Conservation (phyloP, 805 yeast species). For the Saturnispora quitensis region DNA sequence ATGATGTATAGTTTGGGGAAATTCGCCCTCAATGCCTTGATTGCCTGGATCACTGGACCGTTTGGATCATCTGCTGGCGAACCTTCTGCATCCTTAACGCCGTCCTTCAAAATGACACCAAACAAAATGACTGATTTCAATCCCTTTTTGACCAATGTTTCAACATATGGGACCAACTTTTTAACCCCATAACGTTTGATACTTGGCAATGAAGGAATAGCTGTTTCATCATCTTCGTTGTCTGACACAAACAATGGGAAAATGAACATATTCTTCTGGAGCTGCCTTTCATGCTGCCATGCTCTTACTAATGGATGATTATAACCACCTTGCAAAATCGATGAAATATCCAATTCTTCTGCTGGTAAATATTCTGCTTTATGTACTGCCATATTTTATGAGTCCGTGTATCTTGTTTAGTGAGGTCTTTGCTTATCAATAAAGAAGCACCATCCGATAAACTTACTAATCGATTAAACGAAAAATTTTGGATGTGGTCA, state of each 20-base stretch:
- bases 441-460: not conserved
- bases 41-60: conserved; percentile 86
- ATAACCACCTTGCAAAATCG: conserved; percentile 88
- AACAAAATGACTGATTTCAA: conserved; percentile 78
- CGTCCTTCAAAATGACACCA: conserved; percentile 78
- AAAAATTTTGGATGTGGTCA: not conserved
- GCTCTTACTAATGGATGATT: conserved; percentile 79
- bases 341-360: conserved; percentile 53
- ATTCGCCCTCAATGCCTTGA: conserved; percentile 48
- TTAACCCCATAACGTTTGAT: conserved; percentile 83
- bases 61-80: conserved; percentile 92
- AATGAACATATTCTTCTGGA: conserved; percentile 81
- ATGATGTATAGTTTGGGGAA: conserved; percentile 82
- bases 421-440: not conserved
- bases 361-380: conserved; percentile 60
- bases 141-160: conserved; percentile 66
- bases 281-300: conserved; percentile 86
- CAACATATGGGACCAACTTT: conserved; percentile 64
- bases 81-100: conserved; percentile 72
- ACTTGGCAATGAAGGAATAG: conserved; percentile 73
- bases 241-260: conserved; percentile 87
- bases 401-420: not conserved
- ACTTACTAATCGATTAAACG: not conserved
- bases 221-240: conserved; percentile 65
- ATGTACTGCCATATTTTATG: conserved; percentile 29